A percentile compares a stretch with the other conserved stretches of the same genome.
These are phyloP conservation scores for Emergomyces orientalis DNA, from an alignment of 2,329 filamentous ascomycete genomes.

Conservation along the genomic window DNA sequence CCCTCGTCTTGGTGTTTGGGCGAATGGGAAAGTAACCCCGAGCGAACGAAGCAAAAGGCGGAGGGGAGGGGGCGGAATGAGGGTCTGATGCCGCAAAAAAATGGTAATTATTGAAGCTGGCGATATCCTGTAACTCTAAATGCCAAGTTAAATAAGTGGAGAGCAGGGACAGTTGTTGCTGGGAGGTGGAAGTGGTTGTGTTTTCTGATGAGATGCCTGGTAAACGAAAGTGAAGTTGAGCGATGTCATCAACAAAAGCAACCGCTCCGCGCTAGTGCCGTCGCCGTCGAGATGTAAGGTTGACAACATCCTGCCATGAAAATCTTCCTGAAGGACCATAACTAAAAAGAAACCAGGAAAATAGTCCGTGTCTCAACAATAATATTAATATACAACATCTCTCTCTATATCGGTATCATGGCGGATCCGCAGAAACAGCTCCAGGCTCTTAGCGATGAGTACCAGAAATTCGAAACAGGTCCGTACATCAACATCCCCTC, in stretches of 20 bases:
- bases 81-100: neutral
- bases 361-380: neutral
- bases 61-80: neutral
- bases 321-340: neutral
- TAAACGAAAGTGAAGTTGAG: neutral
- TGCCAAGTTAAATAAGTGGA: neutral
- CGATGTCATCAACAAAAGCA: neutral
- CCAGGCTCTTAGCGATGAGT: conserved; percentile 78
- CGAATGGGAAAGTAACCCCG: neutral
- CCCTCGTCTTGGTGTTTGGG: neutral
- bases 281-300: conserved; percentile 6
- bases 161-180: neutral
- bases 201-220: neutral
- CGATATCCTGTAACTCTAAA: neutral
- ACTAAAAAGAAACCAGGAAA: neutral
- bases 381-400: neutral
- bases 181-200: neutral
- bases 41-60: neutral
- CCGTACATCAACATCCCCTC: conserved; percentile 16
- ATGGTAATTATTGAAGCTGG: no score
- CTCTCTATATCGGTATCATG: conserved; percentile 39
- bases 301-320: neutral
- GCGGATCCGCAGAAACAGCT: conserved; percentile 65
- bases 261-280: conserved; percentile 12
- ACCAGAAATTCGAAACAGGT: conserved; percentile 79